A percentile compares a stretch with the other conserved stretches of the same genome.
Evolutionary conservation across 495 filamentous ascomycete species (phyloP).

Genomic region (Tuber borchii): DNA sequence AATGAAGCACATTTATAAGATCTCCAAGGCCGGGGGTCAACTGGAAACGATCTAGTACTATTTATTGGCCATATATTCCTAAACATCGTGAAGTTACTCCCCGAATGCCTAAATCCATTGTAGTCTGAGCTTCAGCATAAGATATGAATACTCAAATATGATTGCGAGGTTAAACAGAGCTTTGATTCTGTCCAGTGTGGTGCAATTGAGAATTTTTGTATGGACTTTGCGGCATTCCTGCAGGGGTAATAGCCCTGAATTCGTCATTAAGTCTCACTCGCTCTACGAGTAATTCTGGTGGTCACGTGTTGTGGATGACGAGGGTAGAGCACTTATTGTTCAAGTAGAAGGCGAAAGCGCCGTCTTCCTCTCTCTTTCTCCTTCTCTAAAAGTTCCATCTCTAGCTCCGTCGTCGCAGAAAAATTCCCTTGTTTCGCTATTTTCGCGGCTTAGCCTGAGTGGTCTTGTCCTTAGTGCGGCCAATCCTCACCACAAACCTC

Average conservation of each 20-base stretch:
- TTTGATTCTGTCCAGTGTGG: not conserved
- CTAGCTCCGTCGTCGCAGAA: not conserved
- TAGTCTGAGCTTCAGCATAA: not conserved
- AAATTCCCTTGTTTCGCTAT: not conserved
- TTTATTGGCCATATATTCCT: too few relatives aligned
- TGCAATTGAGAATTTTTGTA: not conserved
- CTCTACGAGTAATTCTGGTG: not conserved
- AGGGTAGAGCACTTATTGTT: not conserved
- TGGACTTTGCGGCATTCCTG: not conserved
- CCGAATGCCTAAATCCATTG: not conserved
- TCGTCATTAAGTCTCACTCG: not conserved
- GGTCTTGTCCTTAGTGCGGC: not conserved
- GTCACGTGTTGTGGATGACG: not conserved
- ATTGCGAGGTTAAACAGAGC: not conserved
- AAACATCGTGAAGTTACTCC: not conserved
- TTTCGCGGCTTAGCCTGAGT: not conserved
- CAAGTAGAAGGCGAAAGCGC: not conserved
- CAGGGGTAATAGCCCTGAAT: not conserved
- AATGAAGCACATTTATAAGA: not conserved
- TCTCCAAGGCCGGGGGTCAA: not conserved
- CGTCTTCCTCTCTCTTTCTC: not conserved
- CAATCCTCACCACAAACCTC: not conserved
- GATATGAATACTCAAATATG: not conserved
- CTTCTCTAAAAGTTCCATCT: not conserved
- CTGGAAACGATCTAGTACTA: too few relatives aligned